Base-by-base conservation (phyloP, 805 yeast genomes). In the Pichia rugopelliculosa region DNA sequence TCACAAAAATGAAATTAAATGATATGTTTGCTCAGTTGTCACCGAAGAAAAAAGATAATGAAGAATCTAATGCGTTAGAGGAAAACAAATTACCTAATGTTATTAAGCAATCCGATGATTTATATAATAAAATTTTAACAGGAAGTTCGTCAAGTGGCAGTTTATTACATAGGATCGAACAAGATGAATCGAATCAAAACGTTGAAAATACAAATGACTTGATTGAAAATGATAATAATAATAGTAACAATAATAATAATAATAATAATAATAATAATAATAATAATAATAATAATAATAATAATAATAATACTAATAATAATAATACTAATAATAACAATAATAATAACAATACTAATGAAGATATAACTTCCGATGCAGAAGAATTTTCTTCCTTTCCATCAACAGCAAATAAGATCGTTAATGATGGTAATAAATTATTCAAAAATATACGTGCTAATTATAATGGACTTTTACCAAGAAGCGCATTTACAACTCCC, bases 321-420 rank as follows among this genome's bases (percentile, higher is more conserved):
- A 10, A 13, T 15, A 15, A 24, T 25, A 11, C 9, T 24, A 5
- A n/a, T 25, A 33, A 30, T 9, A 38, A 40, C 2, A 39, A 33
- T 11, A 27, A 43, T 20, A 24, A 30, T 20, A 21, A 3, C 6
- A 24, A 24, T 13, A 11, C 12, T 12, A 37, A 60, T 2, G 59
- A 57, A 18, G 61, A 59, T 17, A 50, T 55, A 39, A 61, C 66
- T 3, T 61, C 66, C 1, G 62, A 61, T 43, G 62, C 61, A 0
- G 65, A 59, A 20, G 62, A 59, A 21, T 48, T 59, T 11, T 53
- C 46, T 26, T 52, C 61, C 3, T 46, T 58, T 8, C 49, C 50
- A 18, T 53, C 57, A n/a, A 48, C 59, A 2, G 52, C 61, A 5
- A 52, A 56, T 27, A 54, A 60, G 24, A 50, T 58, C 8, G 45